Percentiles rank a stretch among this genome's conserved stretches.
Conservation (phyloP, 495 filamentous ascomycete genomes). For the Cenococcum geophilum region DNA sequence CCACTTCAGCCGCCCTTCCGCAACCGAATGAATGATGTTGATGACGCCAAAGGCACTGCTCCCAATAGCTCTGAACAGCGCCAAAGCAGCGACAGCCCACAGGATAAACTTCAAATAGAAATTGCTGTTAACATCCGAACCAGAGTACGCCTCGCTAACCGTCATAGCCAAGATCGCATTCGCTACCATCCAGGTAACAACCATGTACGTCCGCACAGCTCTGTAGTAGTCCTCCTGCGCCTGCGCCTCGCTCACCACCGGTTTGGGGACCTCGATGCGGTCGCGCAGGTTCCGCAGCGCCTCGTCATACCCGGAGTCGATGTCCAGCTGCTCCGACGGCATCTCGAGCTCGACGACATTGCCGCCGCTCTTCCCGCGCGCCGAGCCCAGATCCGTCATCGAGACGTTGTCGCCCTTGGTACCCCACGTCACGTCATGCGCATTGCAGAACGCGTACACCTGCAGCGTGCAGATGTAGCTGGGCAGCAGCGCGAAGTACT, state of each 20-base stretch:
- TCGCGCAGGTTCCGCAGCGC: slow-evolving; percentile 94
- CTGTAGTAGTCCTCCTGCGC: slow-evolving; percentile 98
- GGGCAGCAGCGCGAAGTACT: slow-evolving; percentile 90
- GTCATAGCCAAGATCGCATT: slow-evolving; percentile 93
- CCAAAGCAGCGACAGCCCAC: slow-evolving; percentile 83
- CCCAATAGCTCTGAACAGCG: slow-evolving; percentile 76
- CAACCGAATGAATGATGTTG: slow-evolving; percentile 72
- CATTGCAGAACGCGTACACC: slow-evolving; percentile 99
- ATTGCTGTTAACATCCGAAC: slow-evolving; percentile 64
- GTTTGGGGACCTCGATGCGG: slow-evolving; percentile 69
- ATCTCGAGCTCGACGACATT: slow-evolving; percentile 85
- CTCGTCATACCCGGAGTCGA: slow-evolving; percentile 95
- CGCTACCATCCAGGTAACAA: slow-evolving; percentile 88
- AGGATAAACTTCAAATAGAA: slow-evolving; percentile 90
- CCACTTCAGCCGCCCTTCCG: slow-evolving; percentile 72
- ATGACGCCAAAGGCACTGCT: slow-evolving; percentile 75
- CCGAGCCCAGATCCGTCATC: slow-evolving; percentile 83
- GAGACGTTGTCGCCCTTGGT: slow-evolving; percentile 98
- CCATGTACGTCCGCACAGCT: slow-evolving; percentile 96
- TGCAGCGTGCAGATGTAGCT: slow-evolving; percentile 95
- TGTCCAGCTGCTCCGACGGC: slow-evolving; percentile 96
- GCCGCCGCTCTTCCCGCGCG: slow-evolving; percentile 59
- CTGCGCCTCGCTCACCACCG: slow-evolving; percentile 63
- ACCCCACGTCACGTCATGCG: slow-evolving; percentile 98
- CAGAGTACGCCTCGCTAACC: slow-evolving; percentile 78